Percentiles rank a stretch among this genome's conserved stretches.
Evolutionary conservation across 176 grass and related monocot species (phyloP).

Genomic region (Carex scoparia): DNA sequence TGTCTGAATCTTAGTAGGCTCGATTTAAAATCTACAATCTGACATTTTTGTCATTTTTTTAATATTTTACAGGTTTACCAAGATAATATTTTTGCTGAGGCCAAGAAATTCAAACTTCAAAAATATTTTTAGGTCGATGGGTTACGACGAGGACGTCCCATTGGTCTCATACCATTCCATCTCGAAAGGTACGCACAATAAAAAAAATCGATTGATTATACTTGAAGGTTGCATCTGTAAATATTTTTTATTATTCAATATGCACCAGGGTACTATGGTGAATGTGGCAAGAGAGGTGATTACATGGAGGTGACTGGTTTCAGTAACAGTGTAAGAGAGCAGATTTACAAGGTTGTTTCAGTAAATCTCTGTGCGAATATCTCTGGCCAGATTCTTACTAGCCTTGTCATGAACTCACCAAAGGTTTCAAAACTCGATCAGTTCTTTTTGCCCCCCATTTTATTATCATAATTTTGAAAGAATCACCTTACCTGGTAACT

Average conservation of each 20-base stretch:
- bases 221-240: background rate
- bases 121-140: conserved; percentile 69
- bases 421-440: conserved; percentile 25
- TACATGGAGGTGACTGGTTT: conserved; percentile 73
- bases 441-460: no score
- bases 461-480: no score
- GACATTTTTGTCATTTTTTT: background rate
- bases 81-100: conserved; percentile 53
- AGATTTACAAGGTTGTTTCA: conserved; percentile 62
- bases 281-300: conserved; percentile 64
- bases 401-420: conserved; percentile 64
- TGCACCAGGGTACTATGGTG: conserved; percentile 50
- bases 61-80: conserved; percentile 62
- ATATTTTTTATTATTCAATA: background rate
- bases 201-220: conserved; percentile 12
- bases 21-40: background rate
- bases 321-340: conserved; percentile 36
- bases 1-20: background rate
- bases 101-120: conserved; percentile 84
- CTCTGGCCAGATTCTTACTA: conserved; percentile 47
- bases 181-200: conserved; percentile 56
- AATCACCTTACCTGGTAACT: no score
- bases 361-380: conserved; percentile 61
- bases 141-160: conserved; percentile 49
- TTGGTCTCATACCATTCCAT: conserved; percentile 68